Conservation (phyloP, 441 rosid species). For the Eruca vesicaria region DNA sequence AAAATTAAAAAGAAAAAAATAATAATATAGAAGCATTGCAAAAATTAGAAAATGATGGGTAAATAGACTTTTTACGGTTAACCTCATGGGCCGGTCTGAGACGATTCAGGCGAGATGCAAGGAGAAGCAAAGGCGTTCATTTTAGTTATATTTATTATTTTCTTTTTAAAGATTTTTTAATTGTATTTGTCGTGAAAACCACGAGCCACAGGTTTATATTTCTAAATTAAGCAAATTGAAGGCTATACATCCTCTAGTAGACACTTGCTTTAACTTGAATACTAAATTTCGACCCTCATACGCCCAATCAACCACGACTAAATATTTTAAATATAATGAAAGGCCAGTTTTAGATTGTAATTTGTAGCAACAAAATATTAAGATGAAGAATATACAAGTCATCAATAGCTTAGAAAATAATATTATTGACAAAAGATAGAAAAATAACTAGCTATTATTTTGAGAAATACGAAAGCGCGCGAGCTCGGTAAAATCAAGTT, state of each 20-base stretch:
- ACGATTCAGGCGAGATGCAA: constrained; percentile 31
- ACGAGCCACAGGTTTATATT: constrained; percentile 18
- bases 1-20: not conserved
- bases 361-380: not conserved
- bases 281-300: not conserved
- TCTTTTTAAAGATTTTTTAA: not conserved
- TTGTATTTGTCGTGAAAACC: constrained; percentile 25
- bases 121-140: constrained; percentile 33
- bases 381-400: not conserved
- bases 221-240: constrained; percentile 13
- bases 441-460: too few species aligned
- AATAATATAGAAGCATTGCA: not conserved
- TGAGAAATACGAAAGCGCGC: not conserved
- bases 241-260: constrained; percentile 3
- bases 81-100: constrained; percentile 33
- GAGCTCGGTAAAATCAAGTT: too few species aligned
- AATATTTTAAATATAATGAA: not conserved
- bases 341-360: not conserved
- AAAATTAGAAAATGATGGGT: not conserved
- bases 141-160: not conserved
- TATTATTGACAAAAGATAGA: too few species aligned
- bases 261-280: constrained; percentile 17
- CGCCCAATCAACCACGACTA: constrained; percentile 11
- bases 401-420: not conserved
- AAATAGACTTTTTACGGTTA: not conserved